These are phyloP conservation scores for Kwoniella botswanensis DNA, from an alignment of 768 basidiomycete species.

Conservation along the genomic window DNA sequence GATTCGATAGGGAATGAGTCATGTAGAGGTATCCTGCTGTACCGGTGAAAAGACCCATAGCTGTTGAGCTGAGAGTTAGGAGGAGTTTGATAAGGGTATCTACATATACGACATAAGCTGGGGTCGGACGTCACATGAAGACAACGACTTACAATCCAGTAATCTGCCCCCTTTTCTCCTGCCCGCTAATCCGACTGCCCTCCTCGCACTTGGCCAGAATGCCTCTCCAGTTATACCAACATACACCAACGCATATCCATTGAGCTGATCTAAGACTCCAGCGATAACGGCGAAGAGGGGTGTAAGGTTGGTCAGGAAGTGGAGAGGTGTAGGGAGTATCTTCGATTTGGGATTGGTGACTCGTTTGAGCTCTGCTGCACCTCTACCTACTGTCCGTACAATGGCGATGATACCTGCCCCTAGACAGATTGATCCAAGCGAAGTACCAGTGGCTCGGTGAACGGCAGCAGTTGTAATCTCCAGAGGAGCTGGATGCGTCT, in stretches of 20 bases:
- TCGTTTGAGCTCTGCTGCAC: constrained; percentile 48
- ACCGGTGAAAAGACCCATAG: constrained; percentile 79
- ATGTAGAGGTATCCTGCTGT: constrained; percentile 84
- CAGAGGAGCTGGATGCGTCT: constrained; percentile 33
- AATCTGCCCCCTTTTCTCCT: constrained; percentile 51
- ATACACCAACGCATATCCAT: constrained; percentile 73
- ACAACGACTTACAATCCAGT: constrained; percentile 57
- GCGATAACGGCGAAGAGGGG: constrained; percentile 58
- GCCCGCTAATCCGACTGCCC: constrained; percentile 64
- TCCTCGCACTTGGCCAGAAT: constrained; percentile 67
- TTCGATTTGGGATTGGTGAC: constrained; percentile 49
- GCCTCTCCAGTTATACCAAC: constrained; percentile 75
- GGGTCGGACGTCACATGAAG: too few species aligned
- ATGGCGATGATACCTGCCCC: constrained; percentile 76
- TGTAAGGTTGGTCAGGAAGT: constrained; percentile 49
- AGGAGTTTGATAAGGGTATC: constrained; percentile 75
- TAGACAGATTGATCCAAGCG: constrained; percentile 77
- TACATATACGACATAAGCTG: neutral
- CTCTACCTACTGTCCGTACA: constrained; percentile 65
- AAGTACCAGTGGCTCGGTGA: constrained; percentile 77
- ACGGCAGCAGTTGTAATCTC: constrained; percentile 78
- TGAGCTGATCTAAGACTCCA: constrained; percentile 63
- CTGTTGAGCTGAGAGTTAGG: constrained; percentile 68
- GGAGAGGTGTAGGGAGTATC: constrained; percentile 50
- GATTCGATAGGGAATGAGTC: constrained; percentile 75